A percentile compares a stretch with the other conserved stretches of the same genome.
Evolutionary conservation across 2,329 filamentous ascomycete genomes (phyloP).

Genomic region (Hymenotorrendiella dingleyae): DNA sequence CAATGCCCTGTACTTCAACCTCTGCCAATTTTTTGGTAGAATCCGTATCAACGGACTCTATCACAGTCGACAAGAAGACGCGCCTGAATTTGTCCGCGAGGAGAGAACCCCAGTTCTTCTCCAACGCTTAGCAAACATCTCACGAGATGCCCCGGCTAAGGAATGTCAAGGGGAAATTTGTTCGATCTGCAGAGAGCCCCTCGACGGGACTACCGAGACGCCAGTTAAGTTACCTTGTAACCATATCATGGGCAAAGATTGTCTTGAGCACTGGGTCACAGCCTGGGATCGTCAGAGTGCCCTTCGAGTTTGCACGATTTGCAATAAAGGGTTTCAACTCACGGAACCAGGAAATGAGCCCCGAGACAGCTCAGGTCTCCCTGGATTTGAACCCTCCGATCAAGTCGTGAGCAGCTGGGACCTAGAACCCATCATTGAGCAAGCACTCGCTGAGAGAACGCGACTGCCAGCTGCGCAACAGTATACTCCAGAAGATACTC

Average conservation of each 20-base stretch:
- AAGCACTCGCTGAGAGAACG: background rate
- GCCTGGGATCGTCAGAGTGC: constrained; percentile 1
- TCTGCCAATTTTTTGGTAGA: background rate
- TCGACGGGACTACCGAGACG: background rate
- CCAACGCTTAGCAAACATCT: background rate
- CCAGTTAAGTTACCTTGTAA: background rate
- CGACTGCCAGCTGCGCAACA: background rate
- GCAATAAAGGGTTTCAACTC: background rate
- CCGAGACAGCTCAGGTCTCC: background rate
- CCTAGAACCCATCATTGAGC: background rate
- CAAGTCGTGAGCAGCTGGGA: background rate
- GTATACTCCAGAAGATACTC: background rate
- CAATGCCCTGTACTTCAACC: background rate
- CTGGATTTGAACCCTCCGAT: constrained; percentile 2
- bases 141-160: background rate
- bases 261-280: background rate
- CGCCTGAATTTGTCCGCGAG: constrained; percentile 1
- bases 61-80: background rate
- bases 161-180: background rate
- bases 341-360: background rate
- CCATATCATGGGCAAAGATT: background rate
- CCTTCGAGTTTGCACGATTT: background rate
- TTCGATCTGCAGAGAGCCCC: background rate
- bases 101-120: background rate
- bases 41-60: background rate